Base-by-base conservation (phyloP, 495 filamentous ascomycete genomes). In the Thermothielavioides terrestris region DNA sequence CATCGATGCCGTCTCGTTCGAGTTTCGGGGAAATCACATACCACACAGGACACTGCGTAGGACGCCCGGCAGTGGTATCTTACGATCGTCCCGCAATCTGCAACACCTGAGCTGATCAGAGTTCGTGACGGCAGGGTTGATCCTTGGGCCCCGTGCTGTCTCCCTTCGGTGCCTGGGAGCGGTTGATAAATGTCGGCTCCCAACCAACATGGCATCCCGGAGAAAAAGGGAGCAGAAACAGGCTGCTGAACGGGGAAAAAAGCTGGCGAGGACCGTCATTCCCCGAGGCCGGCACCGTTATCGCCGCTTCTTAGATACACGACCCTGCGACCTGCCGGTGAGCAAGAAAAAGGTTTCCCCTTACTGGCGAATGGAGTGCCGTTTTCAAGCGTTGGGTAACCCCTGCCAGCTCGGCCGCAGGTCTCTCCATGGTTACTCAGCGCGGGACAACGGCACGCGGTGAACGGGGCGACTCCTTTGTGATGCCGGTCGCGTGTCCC, bases 341-440 rank as follows among this genome's bases (percentile, higher is more conserved):
- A 20, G 17, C 14, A 38, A 45, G 28, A 12, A 23, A 20, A 22
- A 20, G 8, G 37, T 26, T 26, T 15, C 10, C 22, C 6, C 11
- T n/a, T n/a, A 38, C 47, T 25, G 44, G 36, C 38, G 45, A 28
- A 46, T 50, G 17, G 42, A 9, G 26, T 43, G n/a, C n/a, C 35
- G 14, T 30, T 25, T n/a, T 4, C 1, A n/a, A 3, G 17, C 4
- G 10, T 15, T 4, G 18, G 20, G 6, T 17, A 6, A 42, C 15
- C 32, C 42, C 43, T 47, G 42, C 47, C 26, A 17, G 21, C 36
- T 40, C 31, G 50, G 35, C 36, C 21, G 27, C 26, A 52, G 41
- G 49, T n/a, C 40, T 30, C 32, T 38, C 31, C n/a, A 21, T n/a
- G 23, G 39, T 25, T 15, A n/a, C 17, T 8, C 47, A 34, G 11